Percentiles rank a stretch among this genome's conserved stretches.
phyloP scores from a whole-genome alignment of 2,329 filamentous ascomycete species.

The Lecanoromycetidae sp. region DNA sequence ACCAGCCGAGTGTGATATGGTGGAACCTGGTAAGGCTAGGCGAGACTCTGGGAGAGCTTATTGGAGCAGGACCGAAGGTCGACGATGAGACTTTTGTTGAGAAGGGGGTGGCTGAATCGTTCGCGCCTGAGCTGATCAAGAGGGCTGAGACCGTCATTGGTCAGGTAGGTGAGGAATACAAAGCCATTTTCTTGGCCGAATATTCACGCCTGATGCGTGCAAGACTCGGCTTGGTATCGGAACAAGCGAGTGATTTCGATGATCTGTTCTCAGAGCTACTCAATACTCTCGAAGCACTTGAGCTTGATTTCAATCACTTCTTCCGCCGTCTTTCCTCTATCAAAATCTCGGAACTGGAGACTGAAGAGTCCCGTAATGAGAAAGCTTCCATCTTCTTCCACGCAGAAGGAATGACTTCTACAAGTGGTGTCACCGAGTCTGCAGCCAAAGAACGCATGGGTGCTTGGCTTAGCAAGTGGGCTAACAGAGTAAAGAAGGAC shows the following conservation, averaged over 20 bases:
- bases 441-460: slow-evolving; percentile 56
- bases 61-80: slow-evolving; percentile 62
- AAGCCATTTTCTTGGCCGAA: slow-evolving; percentile 71
- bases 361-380: slow-evolving; percentile 50
- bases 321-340: slow-evolving; percentile 67
- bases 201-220: slow-evolving; percentile 76
- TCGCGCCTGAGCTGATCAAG: slow-evolving; percentile 56
- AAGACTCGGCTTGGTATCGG: slow-evolving; percentile 61
- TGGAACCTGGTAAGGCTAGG: slow-evolving; percentile 93
- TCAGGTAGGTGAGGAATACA: slow-evolving; percentile 74
- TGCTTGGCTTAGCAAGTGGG: slow-evolving; percentile 74
- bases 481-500: slow-evolving; percentile 57
- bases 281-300: slow-evolving; percentile 66
- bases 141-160: slow-evolving; percentile 76
- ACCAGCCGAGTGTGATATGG: slow-evolving; percentile 94
- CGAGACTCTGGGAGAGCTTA: slow-evolving; percentile 75
- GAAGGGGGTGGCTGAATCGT: slow-evolving; percentile 59
- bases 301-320: slow-evolving; percentile 89
- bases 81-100: slow-evolving; percentile 60
- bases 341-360: slow-evolving; percentile 49
- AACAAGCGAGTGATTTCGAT: slow-evolving; percentile 65
- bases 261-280: slow-evolving; percentile 68
- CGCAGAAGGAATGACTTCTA: slow-evolving; percentile 51
- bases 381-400: slow-evolving; percentile 68
- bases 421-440: slow-evolving; percentile 44